Base-by-base conservation (phyloP, 805 yeast species). In the Yamadazyma philogaea region DNA sequence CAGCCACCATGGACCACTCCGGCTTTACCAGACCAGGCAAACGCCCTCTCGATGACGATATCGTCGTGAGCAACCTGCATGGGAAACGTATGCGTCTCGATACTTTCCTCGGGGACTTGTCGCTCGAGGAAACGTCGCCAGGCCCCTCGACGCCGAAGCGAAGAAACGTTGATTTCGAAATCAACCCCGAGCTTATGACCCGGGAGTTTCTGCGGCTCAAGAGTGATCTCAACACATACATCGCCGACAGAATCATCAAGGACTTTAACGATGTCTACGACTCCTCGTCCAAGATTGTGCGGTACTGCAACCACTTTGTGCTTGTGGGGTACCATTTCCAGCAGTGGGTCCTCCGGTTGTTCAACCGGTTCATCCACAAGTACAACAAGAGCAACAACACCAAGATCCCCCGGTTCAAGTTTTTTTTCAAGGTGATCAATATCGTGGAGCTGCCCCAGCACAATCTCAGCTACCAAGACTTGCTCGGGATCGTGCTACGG, bases 301-400 rank as follows among this genome's bases (percentile, higher is more conserved):
- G 36, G 19, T 60, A 63, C 55, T 57, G 55, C 41, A 56, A 53
- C 42, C 57, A 55, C n/a, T 39, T 48, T n/a, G 42, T 53, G 8
- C 17, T 69, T 16, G 40, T 69, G 12, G 45, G 53, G 2, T 51
- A 49, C 21, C 56, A 53, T 30, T 67, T 66, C 45, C 68, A 68
- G 43, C 30, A 39, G 34, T 70, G 75, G 75, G 52, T 59, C 8
- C 37, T 61, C 11, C 49, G 67, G 30, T 49, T 70, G 40, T 68
- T 69, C 51, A 68, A 67, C 47, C 37, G 53, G 18, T 70, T 67
- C 47, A 49, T 65, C 4, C 46, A 47, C 30, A 54, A 57, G 35
- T 68, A 60, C 44, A 66, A 64, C 46, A 34, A 40, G 21, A 30
- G 36, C 20, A 45, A 52, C 22, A 40, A 46, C 15, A 46, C 53